phyloP scores from a whole-genome alignment of 345 rosid genomes.

The Acer campestre region DNA sequence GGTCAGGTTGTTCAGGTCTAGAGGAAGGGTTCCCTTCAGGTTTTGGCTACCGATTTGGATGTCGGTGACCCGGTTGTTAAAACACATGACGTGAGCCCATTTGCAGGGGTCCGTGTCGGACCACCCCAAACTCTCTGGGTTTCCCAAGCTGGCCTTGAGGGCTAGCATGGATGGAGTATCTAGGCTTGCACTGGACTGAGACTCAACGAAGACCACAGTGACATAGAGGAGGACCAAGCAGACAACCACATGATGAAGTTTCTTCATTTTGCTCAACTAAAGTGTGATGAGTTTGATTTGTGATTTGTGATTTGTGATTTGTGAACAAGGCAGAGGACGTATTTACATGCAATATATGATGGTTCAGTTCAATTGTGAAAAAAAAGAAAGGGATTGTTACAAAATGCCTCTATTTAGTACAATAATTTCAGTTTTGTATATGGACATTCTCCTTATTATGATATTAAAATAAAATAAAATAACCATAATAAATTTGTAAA shows the following conservation, averaged over 20 bases:
- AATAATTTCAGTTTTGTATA: no score
- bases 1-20: conserved; percentile 51
- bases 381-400: no score
- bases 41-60: conserved; percentile 59
- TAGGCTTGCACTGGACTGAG: background rate
- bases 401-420: no score
- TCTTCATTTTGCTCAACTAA: background rate
- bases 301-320: no score
- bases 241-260: background rate
- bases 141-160: conserved; percentile 34
- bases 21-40: conserved; percentile 55
- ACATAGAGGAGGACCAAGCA: background rate
- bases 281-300: no score
- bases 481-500: no score
- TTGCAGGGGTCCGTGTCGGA: conserved; percentile 62
- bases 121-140: conserved; percentile 54
- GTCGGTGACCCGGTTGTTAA: conserved; percentile 35
- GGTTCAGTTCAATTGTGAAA: no score
- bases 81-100: conserved; percentile 52
- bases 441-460: no score
- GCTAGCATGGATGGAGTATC: conserved; percentile 16
- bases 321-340: no score
- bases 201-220: background rate
- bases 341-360: no score
- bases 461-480: no score